Evolutionary conservation across 805 yeast genomes (phyloP).

Genomic region (Monosporozyma solicola): DNA sequence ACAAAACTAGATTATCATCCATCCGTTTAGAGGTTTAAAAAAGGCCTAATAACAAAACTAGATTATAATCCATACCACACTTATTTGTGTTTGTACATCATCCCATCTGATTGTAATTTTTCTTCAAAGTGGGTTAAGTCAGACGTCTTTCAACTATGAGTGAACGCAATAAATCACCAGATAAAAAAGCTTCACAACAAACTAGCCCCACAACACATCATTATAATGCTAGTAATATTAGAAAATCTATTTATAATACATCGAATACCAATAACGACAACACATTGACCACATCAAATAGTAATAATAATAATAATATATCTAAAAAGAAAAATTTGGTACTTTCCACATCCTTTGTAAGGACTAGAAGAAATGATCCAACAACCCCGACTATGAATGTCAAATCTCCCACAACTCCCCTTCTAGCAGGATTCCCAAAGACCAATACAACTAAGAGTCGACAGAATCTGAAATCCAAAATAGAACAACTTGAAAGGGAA

Average conservation of each 20-base stretch:
- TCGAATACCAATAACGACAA: not conserved
- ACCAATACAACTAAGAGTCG: conserved; percentile 18
- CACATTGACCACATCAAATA: conserved; percentile 3
- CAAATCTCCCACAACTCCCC: conserved; percentile 25
- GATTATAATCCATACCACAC: not conserved
- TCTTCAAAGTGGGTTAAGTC: not conserved
- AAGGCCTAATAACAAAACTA: not conserved
- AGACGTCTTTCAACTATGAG: not conserved
- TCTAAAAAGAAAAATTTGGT: conserved; percentile 18
- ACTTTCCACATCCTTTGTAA: conserved; percentile 28
- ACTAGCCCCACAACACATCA: not conserved
- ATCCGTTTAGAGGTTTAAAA: not conserved
- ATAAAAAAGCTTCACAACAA: not conserved
- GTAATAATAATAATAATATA: not conserved
- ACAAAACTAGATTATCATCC: not conserved
- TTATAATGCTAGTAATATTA: not conserved
- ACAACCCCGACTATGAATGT: not conserved
- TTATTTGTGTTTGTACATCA: not conserved
- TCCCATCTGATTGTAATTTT: too few species aligned
- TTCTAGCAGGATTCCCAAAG: conserved; percentile 16
- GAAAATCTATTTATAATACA: not conserved
- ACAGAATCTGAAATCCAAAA: conserved; percentile 15
- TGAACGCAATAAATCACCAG: not conserved
- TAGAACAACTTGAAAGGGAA: conserved; percentile 18
- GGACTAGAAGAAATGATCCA: conserved; percentile 21